A percentile compares a stretch with the other conserved stretches of the same genome.
Conservation (phyloP, 108 stramenopile species). For the Skeletonema grethae region DNA sequence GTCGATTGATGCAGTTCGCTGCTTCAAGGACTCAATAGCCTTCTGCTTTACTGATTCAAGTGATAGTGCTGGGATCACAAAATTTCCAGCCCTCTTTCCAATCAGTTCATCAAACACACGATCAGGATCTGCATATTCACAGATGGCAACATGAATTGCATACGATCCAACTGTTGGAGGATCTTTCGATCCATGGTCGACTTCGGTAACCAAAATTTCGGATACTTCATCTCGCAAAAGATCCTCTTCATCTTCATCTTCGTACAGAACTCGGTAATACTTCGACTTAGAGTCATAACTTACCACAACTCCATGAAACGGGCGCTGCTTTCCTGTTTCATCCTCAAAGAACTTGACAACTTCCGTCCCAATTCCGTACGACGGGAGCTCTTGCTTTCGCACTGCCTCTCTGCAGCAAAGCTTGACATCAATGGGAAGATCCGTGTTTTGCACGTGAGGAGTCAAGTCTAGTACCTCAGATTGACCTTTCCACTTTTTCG, state of each 20-base stretch:
- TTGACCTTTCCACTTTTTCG: neutral
- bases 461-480: constrained; percentile 54
- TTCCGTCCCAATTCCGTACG: neutral
- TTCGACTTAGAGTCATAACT: neutral
- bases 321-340: neutral
- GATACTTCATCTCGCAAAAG: neutral
- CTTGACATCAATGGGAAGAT: constrained; percentile 18
- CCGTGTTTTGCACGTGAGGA: constrained; percentile 23
- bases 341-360: neutral
- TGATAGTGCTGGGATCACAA: constrained; percentile 25
- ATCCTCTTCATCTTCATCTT: neutral
- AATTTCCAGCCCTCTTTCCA: constrained; percentile 15
- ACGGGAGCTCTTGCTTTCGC: neutral
- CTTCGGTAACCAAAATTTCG: neutral
- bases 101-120: constrained; percentile 36
- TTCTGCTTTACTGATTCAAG: constrained; percentile 33
- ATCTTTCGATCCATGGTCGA: neutral
- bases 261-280: neutral
- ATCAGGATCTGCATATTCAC: constrained; percentile 54
- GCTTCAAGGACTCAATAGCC: constrained; percentile 41
- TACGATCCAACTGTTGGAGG: constrained; percentile 45
- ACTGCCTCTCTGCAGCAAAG: constrained; percentile 56
- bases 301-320: neutral
- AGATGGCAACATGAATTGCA: constrained; percentile 54
- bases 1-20: constrained; percentile 39